Percentiles rank a stretch among this genome's conserved stretches.
Evolutionary conservation across 164 flowering plant species (phyloP).

Genomic region (Vitis riparia): DNA sequence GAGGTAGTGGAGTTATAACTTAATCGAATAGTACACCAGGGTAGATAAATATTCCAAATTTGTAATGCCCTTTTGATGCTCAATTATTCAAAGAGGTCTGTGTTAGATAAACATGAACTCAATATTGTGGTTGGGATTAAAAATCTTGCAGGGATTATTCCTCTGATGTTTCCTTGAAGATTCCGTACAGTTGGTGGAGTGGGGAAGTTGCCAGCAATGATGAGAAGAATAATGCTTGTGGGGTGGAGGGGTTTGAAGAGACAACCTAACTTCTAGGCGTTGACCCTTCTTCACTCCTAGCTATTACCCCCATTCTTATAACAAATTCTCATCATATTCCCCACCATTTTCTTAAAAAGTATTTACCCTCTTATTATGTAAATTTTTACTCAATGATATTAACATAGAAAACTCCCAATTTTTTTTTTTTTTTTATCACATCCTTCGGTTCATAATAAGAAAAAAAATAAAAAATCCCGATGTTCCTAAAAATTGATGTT

Average conservation of each 20-base stretch:
- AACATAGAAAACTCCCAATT: too few species aligned
- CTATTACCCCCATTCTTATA: background rate
- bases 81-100: background rate
- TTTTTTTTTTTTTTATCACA: too few species aligned
- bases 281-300: background rate
- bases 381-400: too few species aligned
- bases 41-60: background rate
- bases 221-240: constrained; percentile 5
- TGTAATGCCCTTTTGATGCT: too few species aligned
- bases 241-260: background rate
- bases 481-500: too few species aligned
- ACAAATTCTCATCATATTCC: background rate
- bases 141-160: background rate
- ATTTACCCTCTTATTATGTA: background rate
- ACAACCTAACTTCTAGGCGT: background rate
- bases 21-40: background rate
- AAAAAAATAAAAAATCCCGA: too few species aligned
- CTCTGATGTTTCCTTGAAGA: background rate
- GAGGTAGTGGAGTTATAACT: constrained; percentile 8
- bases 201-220: constrained; percentile 12
- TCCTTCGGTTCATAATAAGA: too few species aligned
- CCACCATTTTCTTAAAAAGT: background rate
- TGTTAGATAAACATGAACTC: background rate
- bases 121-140: background rate
- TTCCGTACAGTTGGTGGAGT: constrained; percentile 15